Evolutionary conservation across 2,329 filamentous ascomycete species (phyloP), one percentile per base, ranked within the genome.

Genomic region (Alternaria sp.): DNA sequence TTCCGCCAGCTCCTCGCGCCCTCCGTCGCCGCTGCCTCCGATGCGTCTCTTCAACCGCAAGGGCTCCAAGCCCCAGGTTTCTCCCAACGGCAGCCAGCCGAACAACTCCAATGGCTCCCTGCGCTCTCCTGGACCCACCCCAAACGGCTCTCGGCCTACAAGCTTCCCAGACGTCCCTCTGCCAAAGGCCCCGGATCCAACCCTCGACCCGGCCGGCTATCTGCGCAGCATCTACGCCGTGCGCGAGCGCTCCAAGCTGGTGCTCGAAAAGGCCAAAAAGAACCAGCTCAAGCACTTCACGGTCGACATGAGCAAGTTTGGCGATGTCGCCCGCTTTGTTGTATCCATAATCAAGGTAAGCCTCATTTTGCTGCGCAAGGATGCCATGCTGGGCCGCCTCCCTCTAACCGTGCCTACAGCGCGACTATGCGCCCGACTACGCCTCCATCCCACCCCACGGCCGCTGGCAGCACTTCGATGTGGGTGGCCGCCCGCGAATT

Each of bases 281-380:
- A 93, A 97, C 75, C 86, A 91, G 71, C 86, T 97, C 65, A 88
- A 87, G 71, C 94, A 97, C 79, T 97, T 97, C 74, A 90, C 92
- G 68, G 93, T 97, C 51, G 94, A 97, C 80, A 89, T 94, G 86
- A 82, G 81, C 81, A 96, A 95, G 81, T 95, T 97, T 78, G 81
- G 86, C 49, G 91, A 95, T 68, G 95, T 95, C 1, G 93, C 94
- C 13, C 87, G 87, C 47, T 97, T 97, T 78, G 91, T 97, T 10
- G 90, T 95, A n/a, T 90, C 91, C 44, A 95, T 97, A 68, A 97
- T 97, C 84, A 97, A 96, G 91, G 93, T 94, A 83, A 69, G 85
- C 32, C 21, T 36, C 21, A 13, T 19, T 25, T 25, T 44, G 36
- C 44, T 25, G 17, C 21, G 12, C 36, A 25, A n/a, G 15, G 45